Percentiles rank a stretch among this genome's conserved stretches.
phyloP scores from a whole-genome alignment of 2,329 filamentous ascomycete genomes.

The Fusarium multiceps region DNA sequence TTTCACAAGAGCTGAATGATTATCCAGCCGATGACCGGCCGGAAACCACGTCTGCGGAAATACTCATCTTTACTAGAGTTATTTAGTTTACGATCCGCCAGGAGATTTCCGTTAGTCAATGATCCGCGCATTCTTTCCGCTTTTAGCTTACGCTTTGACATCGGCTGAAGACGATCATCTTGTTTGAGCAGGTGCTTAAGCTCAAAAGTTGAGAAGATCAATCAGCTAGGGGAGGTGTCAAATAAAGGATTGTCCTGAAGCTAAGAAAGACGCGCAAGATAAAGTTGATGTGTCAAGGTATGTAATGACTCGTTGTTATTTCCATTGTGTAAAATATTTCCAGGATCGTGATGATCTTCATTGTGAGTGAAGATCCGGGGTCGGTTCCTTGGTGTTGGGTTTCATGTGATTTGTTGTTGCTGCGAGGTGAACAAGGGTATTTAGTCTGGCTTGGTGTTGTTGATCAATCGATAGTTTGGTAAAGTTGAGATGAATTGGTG shows the following conservation, averaged over 20 bases:
- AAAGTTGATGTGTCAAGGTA: not conserved
- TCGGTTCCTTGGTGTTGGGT: not conserved
- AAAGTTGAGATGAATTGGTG: too few species aligned
- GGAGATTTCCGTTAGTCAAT: not conserved
- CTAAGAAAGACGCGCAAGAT: not conserved
- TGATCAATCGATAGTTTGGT: too few species aligned
- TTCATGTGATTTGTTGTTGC: not conserved
- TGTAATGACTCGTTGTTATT: conserved; percentile 1
- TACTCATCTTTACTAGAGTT: not conserved
- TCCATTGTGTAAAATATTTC: not conserved
- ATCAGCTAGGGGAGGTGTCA: not conserved
- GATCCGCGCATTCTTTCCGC: not conserved
- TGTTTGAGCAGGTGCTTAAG: not conserved
- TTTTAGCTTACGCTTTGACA: not conserved
- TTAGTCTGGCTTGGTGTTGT: not conserved
- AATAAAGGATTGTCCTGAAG: not conserved
- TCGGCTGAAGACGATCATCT: not conserved
- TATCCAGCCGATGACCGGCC: not conserved
- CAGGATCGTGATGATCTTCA: conserved; percentile 8
- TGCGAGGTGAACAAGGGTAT: not conserved
- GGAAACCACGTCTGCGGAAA: conserved; percentile 16
- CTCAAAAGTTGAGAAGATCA: too few species aligned
- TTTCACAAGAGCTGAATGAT: not conserved
- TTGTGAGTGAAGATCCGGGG: conserved; percentile 11
- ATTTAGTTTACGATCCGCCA: not conserved